Percentiles rank a stretch among this genome's conserved stretches.
These are phyloP conservation scores for Saraca asoca DNA, from an alignment of 331 rosid genomes.

Conservation along the genomic window DNA sequence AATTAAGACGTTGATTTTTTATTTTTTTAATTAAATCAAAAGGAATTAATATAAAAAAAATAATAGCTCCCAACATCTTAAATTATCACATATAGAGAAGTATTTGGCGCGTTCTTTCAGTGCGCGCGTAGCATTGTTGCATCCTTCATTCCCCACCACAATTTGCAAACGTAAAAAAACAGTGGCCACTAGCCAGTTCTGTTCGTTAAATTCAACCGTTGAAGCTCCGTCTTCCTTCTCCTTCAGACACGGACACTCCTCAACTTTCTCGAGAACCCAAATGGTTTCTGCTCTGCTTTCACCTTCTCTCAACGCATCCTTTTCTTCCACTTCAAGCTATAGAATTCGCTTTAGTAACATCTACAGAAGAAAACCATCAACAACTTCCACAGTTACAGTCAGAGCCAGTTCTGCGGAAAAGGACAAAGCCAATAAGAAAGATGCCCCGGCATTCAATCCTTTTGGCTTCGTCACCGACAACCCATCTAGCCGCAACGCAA, in stretches of 20 bases:
- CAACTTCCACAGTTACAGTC: constrained; percentile 26
- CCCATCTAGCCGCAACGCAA: constrained; percentile 85
- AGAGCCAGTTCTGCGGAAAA: constrained; percentile 61
- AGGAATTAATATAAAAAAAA: no score
- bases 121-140: background rate
- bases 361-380: constrained; percentile 27
- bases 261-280: constrained; percentile 28
- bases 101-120: background rate
- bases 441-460: constrained; percentile 66
- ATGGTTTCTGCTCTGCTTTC: constrained; percentile 58
- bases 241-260: background rate
- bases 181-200: constrained; percentile 11
- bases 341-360: background rate
- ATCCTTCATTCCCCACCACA: constrained; percentile 28
- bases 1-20: no score
- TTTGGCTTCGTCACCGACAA: constrained; percentile 94
- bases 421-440: constrained; percentile 41
- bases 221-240: constrained; percentile 22
- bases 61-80: no score
- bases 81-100: no score
- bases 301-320: constrained; percentile 51
- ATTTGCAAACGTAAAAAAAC: background rate
- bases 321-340: constrained; percentile 30
- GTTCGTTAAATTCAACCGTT: constrained; percentile 36
- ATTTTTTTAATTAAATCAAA: no score